Base-by-base conservation (phyloP, 2,329 filamentous ascomycete species). In the Rosellinia necatrix region DNA sequence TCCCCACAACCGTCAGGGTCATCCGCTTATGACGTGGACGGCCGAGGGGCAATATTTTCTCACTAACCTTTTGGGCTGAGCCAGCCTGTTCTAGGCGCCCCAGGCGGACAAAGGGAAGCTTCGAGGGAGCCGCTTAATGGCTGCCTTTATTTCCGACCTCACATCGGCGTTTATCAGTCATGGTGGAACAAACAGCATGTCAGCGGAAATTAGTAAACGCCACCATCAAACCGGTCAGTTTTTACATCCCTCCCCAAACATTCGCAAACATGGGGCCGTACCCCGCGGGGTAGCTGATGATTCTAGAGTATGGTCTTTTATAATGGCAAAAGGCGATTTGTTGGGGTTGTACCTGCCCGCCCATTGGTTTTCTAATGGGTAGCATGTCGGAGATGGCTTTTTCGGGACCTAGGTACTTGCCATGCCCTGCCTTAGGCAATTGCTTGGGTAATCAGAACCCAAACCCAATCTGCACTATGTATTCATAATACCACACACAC, bases 31-130 rank as follows among this genome's bases (percentile, higher is more conserved):
- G 32, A 46, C 21, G 8, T 30, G 35, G 13, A 8, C 25, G 38
- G 21, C 40, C 34, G 32, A 34, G 22, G 22, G 38, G 21, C 24
- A 27, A 8, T 19, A 9, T 21, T 24, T 8, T 22, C 19, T 40
- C 17, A 40, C 37, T 19, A 40, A 24, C 37, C 19, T 12, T 22
- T 22, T 17, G 24, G 51, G 15, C 24, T 46, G 44, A 27, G 35
- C 25, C 35, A 32, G 34, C 37, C 27, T 41, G 22, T 29, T 32
- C 43, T 43, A 43, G 52, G 25, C 37, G 22, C 49, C 35, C 38
- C 50, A 49, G 30, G 55, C 55, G 58, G 58, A 52, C 54, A 51
- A 60, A 60, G 50, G 54, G 54, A 58, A 58, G 50, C 47, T 49
- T 41, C 42, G 12, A 29, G 34, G 38, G 19, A 15, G 17, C 54